Evolutionary conservation across 1,284 basidiomycete genomes (phyloP), one percentile per base, ranked within the genome.

Genomic region (Moesziomyces aphidis): DNA sequence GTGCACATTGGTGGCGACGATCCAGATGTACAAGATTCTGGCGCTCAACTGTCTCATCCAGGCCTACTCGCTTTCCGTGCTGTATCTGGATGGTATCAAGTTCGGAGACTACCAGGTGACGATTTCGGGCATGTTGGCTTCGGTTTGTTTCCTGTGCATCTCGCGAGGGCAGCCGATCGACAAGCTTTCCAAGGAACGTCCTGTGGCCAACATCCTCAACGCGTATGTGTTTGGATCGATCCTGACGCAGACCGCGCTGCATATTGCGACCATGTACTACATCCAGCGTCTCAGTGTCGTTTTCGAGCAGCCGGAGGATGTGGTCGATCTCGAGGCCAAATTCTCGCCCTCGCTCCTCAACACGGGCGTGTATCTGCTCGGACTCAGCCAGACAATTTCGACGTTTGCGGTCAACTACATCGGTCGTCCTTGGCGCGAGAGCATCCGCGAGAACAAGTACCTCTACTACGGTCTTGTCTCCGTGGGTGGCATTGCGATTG

Each of bases 11-110:
- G 83, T 84, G 9, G 79, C 83, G 7, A 82, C 80, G 45, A 80
- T 82, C 47, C 83, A 84, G 69, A 83, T 82, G 83, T 82, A 84
- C 77, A 84, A 84, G 76, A 84, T 83, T 45, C 69, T 84, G 7
- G 83, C 83, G 49, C 73, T 83, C 48, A 83, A 83, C 63, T 84
- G 83, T 61, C 59, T 84, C 11, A 83, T 83, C 53, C 76, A 78
- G 64, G 83, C 83, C 9, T 81, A 84, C 61, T 78, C 80, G 49
- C 63, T 84, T 13, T 77, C 73, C 51, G 80, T 82, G 31, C 60
- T 81, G 36, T 79, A 83, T 43, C 63, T 84, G 42, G 81, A 83
- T 28, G 82, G 82, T 10, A 82, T 84, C 73, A 83, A 83, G 66
- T 79, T 76, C 50, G 81, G 82, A 46, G 83, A 84, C 55, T 83